A percentile compares a stretch with the other conserved stretches of the same genome.
phyloP scores from a whole-genome alignment of 140 eudicot genomes.

The Anethum foeniculum region DNA sequence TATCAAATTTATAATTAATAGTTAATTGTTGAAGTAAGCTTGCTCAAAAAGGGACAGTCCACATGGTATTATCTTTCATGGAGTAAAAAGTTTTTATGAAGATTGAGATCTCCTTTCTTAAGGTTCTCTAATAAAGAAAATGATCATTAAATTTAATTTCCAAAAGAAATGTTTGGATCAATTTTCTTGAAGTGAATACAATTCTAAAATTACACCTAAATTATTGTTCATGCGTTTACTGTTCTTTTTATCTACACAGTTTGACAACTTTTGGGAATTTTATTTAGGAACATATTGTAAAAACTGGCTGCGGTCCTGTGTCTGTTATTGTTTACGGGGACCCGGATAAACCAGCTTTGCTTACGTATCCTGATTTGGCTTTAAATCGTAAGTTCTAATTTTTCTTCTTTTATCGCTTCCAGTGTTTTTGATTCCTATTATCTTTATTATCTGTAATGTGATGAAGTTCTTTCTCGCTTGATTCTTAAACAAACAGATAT shows the following conservation, averaged over 20 bases:
- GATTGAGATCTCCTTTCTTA: conserved; percentile 1
- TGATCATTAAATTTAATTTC: neutral
- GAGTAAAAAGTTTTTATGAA: neutral
- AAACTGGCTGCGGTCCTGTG: conserved; percentile 72
- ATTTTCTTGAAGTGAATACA: neutral
- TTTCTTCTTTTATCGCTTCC: neutral
- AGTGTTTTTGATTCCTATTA: neutral
- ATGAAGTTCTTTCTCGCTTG: neutral
- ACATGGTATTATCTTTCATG: conserved; percentile 26
- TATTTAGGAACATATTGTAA: conserved; percentile 66
- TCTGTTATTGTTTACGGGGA: conserved; percentile 94
- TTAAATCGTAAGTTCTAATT: conserved; percentile 49
- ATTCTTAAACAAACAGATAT: conserved; percentile 31
- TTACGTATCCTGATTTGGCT: conserved; percentile 96
- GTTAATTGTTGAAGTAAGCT: conserved; percentile 12
- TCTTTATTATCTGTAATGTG: neutral
- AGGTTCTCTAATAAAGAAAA: neutral
- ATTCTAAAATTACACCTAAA: neutral
- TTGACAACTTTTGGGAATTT: neutral
- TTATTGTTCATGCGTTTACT: neutral
- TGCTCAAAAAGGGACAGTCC: conserved; percentile 18
- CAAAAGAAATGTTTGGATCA: neutral
- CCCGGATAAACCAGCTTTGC: conserved; percentile 75
- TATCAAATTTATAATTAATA: conserved; percentile 1
- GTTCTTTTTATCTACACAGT: neutral